Evolutionary conservation across 495 filamentous ascomycete species (phyloP), one percentile per base, ranked within the genome.

Genomic region (Trichoderma asperelloides): DNA sequence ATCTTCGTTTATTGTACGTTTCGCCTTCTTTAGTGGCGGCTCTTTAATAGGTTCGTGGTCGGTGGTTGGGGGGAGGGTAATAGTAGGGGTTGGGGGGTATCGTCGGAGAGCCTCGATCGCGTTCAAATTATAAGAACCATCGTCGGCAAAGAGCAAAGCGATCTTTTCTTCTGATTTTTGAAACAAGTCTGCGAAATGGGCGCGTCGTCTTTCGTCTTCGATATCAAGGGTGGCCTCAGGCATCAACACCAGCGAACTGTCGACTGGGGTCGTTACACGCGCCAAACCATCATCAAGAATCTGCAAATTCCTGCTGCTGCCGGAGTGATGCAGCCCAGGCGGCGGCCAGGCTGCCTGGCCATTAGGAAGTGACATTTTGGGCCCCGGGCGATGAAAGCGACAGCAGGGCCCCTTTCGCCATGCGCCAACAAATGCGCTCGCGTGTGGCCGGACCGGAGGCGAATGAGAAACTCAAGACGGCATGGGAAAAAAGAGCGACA

Each of bases 131-230:
- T 81, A 79, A 13, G 84, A 87, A 70, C 95, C 89, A 72, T 92
- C 89, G 63, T 96, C 91, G 73, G 90, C 88, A 71, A 96, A 89
- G 63, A 88, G 86, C 43, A 91, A 82, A 47, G 89, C 82, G 63
- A 83, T 75, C 30, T 71, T 71, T 40, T 67, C 71, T 30, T 83
- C 80, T 65, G 70, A 71, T 63, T 70, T 74, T 64, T 78, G 80
- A 72, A 75, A 81, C 33, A 79, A 73, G 65, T 79, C 75, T 67
- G 71, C 70, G 68, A 82, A 83, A 65, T 76, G 74, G 66, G 79
- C 72, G 70, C 78, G 77, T 27, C 76, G 74, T 41, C 71, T 73
- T 69, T 83, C 79, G 11, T 80, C 78, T 49, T 82, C 81, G 57
- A 73, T 70, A 71, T 83, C 81, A 37, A 49, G 37, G 65, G 81